Evolutionary conservation across 164 flowering plant species (phyloP).

Genomic region (Tetrastigma voinierianum): DNA sequence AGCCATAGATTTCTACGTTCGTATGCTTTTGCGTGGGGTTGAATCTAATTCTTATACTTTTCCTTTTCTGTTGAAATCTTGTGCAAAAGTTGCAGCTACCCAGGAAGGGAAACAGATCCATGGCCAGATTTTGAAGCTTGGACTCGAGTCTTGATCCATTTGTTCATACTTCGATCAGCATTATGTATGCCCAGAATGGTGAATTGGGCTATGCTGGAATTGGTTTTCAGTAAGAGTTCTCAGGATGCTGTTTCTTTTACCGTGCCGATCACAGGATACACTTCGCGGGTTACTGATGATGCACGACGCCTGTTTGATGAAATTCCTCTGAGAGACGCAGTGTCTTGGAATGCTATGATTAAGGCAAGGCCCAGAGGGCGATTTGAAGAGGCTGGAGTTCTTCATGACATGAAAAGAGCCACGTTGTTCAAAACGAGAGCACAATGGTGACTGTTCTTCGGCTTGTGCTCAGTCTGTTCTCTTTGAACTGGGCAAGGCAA

Average conservation of each 20-base stretch:
- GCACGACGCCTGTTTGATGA: conserved; percentile 63
- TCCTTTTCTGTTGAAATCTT: conserved; percentile 67
- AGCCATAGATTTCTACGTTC: conserved; percentile 39
- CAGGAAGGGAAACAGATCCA: conserved; percentile 60
- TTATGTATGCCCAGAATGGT: conserved; percentile 67
- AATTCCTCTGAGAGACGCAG: conserved; percentile 63
- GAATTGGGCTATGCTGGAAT: conserved; percentile 47
- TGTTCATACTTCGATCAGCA: conserved; percentile 63
- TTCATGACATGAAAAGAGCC: conserved; percentile 46
- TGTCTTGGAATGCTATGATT: conserved; percentile 85
- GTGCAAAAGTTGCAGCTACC: conserved; percentile 33
- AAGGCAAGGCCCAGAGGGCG: conserved; percentile 50
- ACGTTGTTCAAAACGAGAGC: conserved; percentile 55
- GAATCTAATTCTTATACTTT: conserved; percentile 78
- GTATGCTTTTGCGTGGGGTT: conserved; percentile 43
- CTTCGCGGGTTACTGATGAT: conserved; percentile 36
- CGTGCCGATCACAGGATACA: conserved; percentile 63
- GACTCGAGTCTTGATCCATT: conserved; percentile 48
- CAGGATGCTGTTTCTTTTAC: conserved; percentile 68
- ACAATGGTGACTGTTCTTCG: conserved; percentile 67
- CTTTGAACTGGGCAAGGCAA: conserved; percentile 59
- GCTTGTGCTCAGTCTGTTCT: conserved; percentile 67
- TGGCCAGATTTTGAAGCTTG: conserved; percentile 61
- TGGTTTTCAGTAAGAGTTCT: conserved; percentile 62
- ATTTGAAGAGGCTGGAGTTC: conserved; percentile 53